Base-by-base conservation (phyloP, 805 yeast genomes). In the Ogataea methanolica region DNA sequence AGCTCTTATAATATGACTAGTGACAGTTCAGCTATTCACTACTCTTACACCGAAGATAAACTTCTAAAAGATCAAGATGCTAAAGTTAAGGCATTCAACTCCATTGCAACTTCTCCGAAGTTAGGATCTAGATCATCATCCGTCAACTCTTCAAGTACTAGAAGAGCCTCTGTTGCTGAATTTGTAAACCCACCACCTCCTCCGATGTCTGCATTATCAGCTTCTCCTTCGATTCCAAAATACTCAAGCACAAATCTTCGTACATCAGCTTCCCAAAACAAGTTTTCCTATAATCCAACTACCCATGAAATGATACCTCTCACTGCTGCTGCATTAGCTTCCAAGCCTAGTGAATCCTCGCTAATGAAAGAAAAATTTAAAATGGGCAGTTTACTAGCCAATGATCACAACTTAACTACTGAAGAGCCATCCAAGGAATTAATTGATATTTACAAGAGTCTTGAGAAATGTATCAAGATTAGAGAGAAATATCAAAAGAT, bases 401-500 rank as follows among this genome's bases (percentile, higher is more conserved):
- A 73, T 54, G 78, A 75, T 44, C 78, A 75, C 45, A 78, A 74
- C 52, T 61, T 66, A 2, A 59, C 78, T 1, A 73, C 73, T 42
- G 86, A 82, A 43, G 70, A 72, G 38, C 88, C 91, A 1, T 80
- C 90, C 0, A 78, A 77, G 5, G 95, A 87, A 54, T 68, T 87
- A 53, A 69, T 84, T 46, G 82, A 78, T 46, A 70, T 87, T 41
- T 86, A 80, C 59, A 63, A 75, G 26, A 79, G 83, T 48, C 82
- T 87, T 34, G 75, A 78, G 48, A 68, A 69, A 36, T 87, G 97
- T 61, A 74, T 92, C 50, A 80, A 78, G 12, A 61, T 88, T 52
- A 82, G 99, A 63, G 82, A 78, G 55, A 85, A 83, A 60, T 94
- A 92, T 64, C 85, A 86, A 66, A 58, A 67, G 2, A 55, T 79